Percentiles rank a stretch among this genome's conserved stretches.
Evolutionary conservation across 1,284 basidiomycete species (phyloP).

Genomic region (Rhodotorula sp.): DNA sequence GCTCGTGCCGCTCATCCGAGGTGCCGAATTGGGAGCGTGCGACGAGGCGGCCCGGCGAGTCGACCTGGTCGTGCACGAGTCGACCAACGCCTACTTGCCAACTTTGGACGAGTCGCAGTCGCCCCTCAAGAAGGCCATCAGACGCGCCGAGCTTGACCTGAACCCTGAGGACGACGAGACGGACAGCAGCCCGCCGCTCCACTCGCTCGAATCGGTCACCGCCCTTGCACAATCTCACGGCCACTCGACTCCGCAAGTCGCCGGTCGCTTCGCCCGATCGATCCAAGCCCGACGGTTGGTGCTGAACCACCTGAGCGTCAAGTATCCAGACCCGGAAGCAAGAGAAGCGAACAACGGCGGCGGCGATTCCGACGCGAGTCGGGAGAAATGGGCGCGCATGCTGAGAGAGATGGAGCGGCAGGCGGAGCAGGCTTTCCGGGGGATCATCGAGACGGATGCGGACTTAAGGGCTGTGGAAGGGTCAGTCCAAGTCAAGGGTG

Average conservation of each 20-base stretch:
- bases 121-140: constrained; percentile 46
- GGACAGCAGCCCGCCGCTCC: background rate
- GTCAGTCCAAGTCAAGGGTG: constrained; percentile 37
- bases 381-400: constrained; percentile 50
- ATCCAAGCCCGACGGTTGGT: constrained; percentile 67
- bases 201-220: constrained; percentile 55
- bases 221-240: constrained; percentile 65
- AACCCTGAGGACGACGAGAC: background rate
- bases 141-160: constrained; percentile 40
- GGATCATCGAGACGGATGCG: background rate
- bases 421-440: constrained; percentile 51
- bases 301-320: constrained; percentile 65
- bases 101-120: constrained; percentile 50
- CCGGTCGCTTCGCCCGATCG: constrained; percentile 70
- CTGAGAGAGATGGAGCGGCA: constrained; percentile 66
- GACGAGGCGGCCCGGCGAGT: constrained; percentile 58
- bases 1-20: constrained; percentile 4
- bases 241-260: constrained; percentile 77
- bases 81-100: constrained; percentile 77
- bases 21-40: background rate
- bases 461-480: background rate
- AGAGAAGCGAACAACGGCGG: constrained; percentile 48
- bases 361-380: constrained; percentile 51
- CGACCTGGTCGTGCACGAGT: constrained; percentile 75
- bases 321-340: constrained; percentile 49